phyloP scores from a whole-genome alignment of 2,329 filamentous ascomycete genomes.

The Ceratocystis lukuohia region DNA sequence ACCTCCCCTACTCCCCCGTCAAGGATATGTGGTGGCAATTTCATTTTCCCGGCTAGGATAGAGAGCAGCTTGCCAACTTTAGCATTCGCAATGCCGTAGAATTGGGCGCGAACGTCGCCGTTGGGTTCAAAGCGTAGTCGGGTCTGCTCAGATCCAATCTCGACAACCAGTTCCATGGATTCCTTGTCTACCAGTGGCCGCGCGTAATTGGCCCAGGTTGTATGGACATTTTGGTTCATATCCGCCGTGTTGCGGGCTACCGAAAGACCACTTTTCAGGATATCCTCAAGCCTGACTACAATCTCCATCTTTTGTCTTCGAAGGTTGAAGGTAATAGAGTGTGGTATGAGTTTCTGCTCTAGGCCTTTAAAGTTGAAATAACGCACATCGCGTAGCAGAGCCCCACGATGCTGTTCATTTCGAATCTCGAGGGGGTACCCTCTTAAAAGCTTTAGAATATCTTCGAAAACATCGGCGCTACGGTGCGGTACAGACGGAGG shows the following conservation, averaged over 20 bases:
- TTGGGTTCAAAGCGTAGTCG: conserved; percentile 36
- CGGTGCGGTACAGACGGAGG: conserved; percentile 71
- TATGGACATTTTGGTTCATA: conserved; percentile 23
- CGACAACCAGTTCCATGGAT: conserved; percentile 61
- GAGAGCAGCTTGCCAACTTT: conserved; percentile 62
- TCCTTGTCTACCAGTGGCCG: conserved; percentile 66
- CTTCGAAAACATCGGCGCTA: conserved; percentile 70
- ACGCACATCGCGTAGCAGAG: conserved; percentile 70
- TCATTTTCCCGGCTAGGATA: conserved; percentile 69
- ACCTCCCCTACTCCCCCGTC: background rate
- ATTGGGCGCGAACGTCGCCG: conserved; percentile 45
- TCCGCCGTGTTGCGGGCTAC: conserved; percentile 50
- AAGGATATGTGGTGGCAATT: conserved; percentile 36
- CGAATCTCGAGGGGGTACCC: conserved; percentile 72
- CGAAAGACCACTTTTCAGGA: conserved; percentile 74
- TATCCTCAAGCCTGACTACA: conserved; percentile 63
- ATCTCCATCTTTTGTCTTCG: conserved; percentile 59
- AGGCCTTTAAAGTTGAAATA: conserved; percentile 90
- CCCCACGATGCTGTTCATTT: conserved; percentile 60
- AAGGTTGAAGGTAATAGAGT: conserved; percentile 63
- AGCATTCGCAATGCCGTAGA: conserved; percentile 56
- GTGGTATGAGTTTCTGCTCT: conserved; percentile 74
- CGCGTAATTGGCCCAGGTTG: conserved; percentile 58
- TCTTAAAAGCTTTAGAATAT: conserved; percentile 66
- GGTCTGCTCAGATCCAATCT: conserved; percentile 58